Base-by-base conservation (phyloP, 1,284 basidiomycete species). In the Rhodofomes roseus region DNA sequence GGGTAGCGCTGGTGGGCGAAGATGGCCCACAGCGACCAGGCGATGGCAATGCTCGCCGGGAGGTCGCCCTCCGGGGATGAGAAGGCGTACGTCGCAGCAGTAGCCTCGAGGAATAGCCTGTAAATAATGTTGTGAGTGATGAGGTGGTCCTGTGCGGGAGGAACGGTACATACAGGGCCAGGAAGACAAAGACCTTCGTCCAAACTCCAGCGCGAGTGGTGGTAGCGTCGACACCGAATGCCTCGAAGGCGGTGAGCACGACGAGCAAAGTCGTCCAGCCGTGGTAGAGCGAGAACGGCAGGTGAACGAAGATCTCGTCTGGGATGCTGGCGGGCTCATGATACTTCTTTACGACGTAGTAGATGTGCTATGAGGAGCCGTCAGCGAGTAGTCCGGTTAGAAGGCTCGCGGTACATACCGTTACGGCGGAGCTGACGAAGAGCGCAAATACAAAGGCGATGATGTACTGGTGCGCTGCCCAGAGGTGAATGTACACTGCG, bases 231-330 rank as follows among this genome's bases (percentile, higher is more conserved):
- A 88, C 86, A 64, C 95, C 95, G 68, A 96, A 96, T 0, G 94
- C 95, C 72, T 95, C 89, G 73, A 98, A 97, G 3, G 84, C 89
- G 51, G 92, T 90, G 62, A 97, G 78, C 63, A 97, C 81, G 65
- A 96, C 90, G 60, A 97, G 85, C 55, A 97, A 90, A 54, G 93
- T 95, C 16, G 93, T 94, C 90, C 95, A 96, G 54, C 95, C 95
- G 71, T 97, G 95, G 79, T 91, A 97, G 58, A 96, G 85, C 9
- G 92, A 95, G 82, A 96, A 95, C 9, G 94, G 94, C 16, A 93
- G 84, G 70, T 93, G 90, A 40, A 93, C 77, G 63, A 91, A 91
- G 62, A 93, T 73, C 74, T 96, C 93, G 63, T 95, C 92, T 27
- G 81, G 79, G 43, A 81, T 70, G 63, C 71, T 83, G 68, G 87